phyloP scores from a whole-genome alignment of 345 rosid genomes.

The Mercurialis annua region DNA sequence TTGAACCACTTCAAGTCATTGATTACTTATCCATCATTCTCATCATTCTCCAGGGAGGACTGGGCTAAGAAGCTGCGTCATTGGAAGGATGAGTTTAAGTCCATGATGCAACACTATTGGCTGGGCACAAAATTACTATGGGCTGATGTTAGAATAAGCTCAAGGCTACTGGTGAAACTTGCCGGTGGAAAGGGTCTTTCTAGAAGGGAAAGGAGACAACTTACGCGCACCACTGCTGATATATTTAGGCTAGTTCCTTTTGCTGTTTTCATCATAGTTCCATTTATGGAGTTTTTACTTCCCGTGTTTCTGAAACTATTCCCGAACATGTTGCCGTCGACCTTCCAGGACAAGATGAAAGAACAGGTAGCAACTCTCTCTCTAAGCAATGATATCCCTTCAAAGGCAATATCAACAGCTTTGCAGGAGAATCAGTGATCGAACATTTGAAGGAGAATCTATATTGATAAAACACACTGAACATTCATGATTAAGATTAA shows the following conservation, averaged over 20 bases:
- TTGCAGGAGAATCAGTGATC: background rate
- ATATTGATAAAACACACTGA: too few species aligned
- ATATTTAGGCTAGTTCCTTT: conserved; percentile 89
- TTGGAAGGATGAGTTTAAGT: conserved; percentile 88
- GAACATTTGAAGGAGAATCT: background rate
- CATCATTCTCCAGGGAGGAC: conserved; percentile 59
- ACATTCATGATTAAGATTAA: background rate
- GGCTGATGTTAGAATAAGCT: conserved; percentile 89
- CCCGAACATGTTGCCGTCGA: conserved; percentile 97
- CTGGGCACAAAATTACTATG: conserved; percentile 84
- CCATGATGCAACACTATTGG: conserved; percentile 92
- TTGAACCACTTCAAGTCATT: background rate
- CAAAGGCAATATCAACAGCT: background rate
- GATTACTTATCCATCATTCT: conserved; percentile 16
- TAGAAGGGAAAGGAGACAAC: conserved; percentile 89
- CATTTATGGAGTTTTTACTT: conserved; percentile 95
- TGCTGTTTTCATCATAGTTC: conserved; percentile 90
- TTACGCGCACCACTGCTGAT: conserved; percentile 86
- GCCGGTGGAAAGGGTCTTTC: conserved; percentile 90
- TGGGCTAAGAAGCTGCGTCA: conserved; percentile 86
- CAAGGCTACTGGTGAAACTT: conserved; percentile 77
- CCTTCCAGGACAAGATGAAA: conserved; percentile 98
- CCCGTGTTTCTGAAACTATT: conserved; percentile 84
- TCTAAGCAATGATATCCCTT: conserved; percentile 1
- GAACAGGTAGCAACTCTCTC: conserved; percentile 60